These are phyloP conservation scores for Cafeteria roenbergensis DNA, from an alignment of 108 stramenopile species.

Conservation along the genomic window DNA sequence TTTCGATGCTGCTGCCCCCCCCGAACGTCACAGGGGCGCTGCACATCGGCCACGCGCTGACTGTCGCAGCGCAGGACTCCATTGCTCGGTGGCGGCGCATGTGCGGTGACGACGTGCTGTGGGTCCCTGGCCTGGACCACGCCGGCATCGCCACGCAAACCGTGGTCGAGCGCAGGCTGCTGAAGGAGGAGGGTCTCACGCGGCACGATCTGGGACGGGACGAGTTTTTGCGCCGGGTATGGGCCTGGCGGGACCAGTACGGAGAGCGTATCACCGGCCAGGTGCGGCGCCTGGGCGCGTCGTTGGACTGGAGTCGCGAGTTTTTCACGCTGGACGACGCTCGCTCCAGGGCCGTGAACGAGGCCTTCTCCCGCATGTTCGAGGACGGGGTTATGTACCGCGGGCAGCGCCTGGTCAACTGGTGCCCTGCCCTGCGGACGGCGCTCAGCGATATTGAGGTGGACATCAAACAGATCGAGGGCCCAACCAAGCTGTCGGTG, in stretches of 20 bases:
- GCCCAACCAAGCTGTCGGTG: constrained; percentile 1
- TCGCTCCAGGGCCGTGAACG: constrained; percentile 64
- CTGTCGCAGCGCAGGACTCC: constrained; percentile 91
- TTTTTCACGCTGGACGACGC: constrained; percentile 88
- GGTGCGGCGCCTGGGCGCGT: constrained; percentile 83
- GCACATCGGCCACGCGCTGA: constrained; percentile 98
- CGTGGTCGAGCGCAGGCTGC: constrained; percentile 74
- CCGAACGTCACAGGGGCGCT: constrained; percentile 97
- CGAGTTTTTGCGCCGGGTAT: constrained; percentile 66
- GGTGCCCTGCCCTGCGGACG: constrained; percentile 89
- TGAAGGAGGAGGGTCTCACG: constrained; percentile 53
- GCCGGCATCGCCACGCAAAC: constrained; percentile 97
- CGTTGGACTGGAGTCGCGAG: constrained; percentile 91
- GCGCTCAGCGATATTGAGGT: constrained; percentile 92
- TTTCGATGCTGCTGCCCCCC: constrained; percentile 66
- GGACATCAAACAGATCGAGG: constrained; percentile 30
- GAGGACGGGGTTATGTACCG: constrained; percentile 85
- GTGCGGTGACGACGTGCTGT: constrained; percentile 83
- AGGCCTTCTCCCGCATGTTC: constrained; percentile 84
- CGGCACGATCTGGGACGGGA: constrained; percentile 73
- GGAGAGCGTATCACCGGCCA: constrained; percentile 83
- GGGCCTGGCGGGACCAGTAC: constrained; percentile 82
- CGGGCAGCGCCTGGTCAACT: constrained; percentile 91
- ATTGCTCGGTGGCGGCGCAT: constrained; percentile 90
- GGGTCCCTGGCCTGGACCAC: constrained; percentile 94